Percentiles rank a stretch among this genome's conserved stretches.
Evolutionary conservation across 2,329 filamentous ascomycete genomes (phyloP).

Genomic region (Trichoderma sp.): DNA sequence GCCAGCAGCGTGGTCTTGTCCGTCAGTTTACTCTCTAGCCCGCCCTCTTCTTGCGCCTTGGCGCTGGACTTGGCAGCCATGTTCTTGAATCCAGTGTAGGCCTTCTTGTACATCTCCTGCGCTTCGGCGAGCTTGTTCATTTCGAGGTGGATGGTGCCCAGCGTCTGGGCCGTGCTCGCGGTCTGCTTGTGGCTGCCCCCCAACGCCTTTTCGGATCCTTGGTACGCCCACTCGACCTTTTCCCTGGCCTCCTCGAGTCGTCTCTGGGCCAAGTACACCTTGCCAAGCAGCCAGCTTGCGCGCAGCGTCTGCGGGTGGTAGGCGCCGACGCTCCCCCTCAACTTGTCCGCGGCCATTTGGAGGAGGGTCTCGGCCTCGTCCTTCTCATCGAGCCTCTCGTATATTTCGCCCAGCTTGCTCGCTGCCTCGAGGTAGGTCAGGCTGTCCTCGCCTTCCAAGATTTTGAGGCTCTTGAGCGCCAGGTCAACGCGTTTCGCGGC

Average conservation of each 20-base stretch:
- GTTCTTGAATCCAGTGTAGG: background rate
- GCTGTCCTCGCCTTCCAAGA: background rate
- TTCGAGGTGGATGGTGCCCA: background rate
- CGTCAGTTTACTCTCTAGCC: background rate
- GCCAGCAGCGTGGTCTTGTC: background rate
- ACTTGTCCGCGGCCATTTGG: background rate
- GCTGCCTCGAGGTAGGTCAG: background rate
- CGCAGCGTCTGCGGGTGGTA: background rate
- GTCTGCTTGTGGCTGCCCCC: background rate
- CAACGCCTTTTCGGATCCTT: background rate
- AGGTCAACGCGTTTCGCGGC: background rate
- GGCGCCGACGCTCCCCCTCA: background rate
- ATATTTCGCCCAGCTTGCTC: background rate
- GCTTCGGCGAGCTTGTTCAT: background rate
- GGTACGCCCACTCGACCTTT: background rate
- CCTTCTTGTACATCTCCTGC: background rate
- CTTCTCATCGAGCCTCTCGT: background rate
- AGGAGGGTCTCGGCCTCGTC: background rate
- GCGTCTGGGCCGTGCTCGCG: background rate
- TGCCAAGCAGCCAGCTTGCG: background rate
- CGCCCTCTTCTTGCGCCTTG: background rate
- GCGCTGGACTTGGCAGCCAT: background rate
- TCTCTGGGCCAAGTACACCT: background rate
- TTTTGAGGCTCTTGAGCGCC: background rate
- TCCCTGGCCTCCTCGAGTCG: background rate